A percentile compares a stretch with the other conserved stretches of the same genome.
Evolutionary conservation across 495 filamentous ascomycete species (phyloP).

Genomic region (Aspergillus mulundensis): DNA sequence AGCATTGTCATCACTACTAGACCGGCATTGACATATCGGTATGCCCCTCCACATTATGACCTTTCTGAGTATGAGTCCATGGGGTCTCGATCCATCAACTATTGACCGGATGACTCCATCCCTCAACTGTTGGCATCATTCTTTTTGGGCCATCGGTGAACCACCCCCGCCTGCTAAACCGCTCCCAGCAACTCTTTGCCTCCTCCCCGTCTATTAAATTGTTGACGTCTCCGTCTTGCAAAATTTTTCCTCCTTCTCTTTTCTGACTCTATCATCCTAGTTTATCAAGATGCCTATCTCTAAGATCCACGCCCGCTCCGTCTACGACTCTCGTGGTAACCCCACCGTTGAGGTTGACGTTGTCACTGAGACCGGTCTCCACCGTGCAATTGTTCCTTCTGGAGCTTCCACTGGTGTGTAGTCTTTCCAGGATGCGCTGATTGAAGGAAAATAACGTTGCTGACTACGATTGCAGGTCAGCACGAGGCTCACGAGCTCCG

Average conservation of each 20-base stretch:
- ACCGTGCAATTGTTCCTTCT: slow-evolving; percentile 98
- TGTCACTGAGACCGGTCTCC: slow-evolving; percentile 91
- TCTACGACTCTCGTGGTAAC: slow-evolving; percentile 99
- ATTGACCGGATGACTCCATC: slow-evolving; percentile 21
- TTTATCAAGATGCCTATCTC: slow-evolving; percentile 79
- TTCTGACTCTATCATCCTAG: slow-evolving; percentile 24
- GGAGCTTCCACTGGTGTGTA: slow-evolving; percentile 90
- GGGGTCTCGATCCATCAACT: slow-evolving; percentile 10
- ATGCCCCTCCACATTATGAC: slow-evolving; percentile 1
- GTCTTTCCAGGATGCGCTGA: background rate
- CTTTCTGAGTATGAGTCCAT: background rate
- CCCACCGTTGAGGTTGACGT: slow-evolving; percentile 95
- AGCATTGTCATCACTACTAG: slow-evolving; percentile 15
- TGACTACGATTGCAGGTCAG: slow-evolving; percentile 58
- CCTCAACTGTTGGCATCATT: slow-evolving; percentile 20
- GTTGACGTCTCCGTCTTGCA: slow-evolving; percentile 15
- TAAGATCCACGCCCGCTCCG: slow-evolving; percentile 96
- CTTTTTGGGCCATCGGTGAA: slow-evolving; percentile 50
- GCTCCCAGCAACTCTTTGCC: slow-evolving; percentile 27
- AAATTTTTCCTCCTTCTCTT: slow-evolving; percentile 17
- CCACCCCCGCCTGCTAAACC: slow-evolving; percentile 35
- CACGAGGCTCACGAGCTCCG: slow-evolving; percentile 98
- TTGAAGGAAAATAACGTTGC: background rate
- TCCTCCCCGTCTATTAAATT: slow-evolving; percentile 17
- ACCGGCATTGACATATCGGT: slow-evolving; percentile 1